Percentiles rank a stretch among this genome's conserved stretches.
Evolutionary conservation across 2,329 filamentous ascomycete species (phyloP).

Genomic region (Monilinia vaccinii-corymbosi): DNA sequence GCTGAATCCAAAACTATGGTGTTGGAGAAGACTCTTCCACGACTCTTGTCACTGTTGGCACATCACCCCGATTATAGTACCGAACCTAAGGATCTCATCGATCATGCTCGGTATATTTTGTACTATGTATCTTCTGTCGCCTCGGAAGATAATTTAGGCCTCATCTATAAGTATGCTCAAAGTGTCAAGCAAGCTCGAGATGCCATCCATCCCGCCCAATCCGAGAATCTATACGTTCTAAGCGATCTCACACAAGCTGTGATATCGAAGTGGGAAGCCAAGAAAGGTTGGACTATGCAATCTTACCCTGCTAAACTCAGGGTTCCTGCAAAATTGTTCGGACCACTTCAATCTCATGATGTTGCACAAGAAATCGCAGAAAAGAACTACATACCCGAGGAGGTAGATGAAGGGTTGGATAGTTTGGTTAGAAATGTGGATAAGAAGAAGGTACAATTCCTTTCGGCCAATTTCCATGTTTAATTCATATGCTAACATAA

Average conservation of each 20-base stretch:
- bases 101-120: conserved; percentile 81
- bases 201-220: conserved; percentile 57
- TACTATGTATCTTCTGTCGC: conserved; percentile 81
- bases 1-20: conserved; percentile 49
- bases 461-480: neutral
- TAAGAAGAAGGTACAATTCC: conserved; percentile 43
- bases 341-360: conserved; percentile 63
- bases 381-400: conserved; percentile 70
- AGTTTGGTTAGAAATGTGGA: conserved; percentile 58
- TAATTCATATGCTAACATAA: neutral
- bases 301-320: conserved; percentile 74
- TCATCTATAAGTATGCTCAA: conserved; percentile 89
- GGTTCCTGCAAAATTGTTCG: conserved; percentile 71
- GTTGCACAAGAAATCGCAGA: conserved; percentile 78
- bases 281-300: conserved; percentile 77
- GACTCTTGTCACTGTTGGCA: conserved; percentile 78
- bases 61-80: conserved; percentile 85
- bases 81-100: conserved; percentile 58
- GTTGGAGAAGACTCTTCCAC: conserved; percentile 73
- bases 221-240: conserved; percentile 73
- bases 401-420: conserved; percentile 59
- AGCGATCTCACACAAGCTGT: conserved; percentile 79
- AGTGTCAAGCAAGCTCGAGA: conserved; percentile 86
- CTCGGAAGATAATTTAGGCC: conserved; percentile 74
- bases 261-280: conserved; percentile 78